Evolutionary conservation across 2,329 filamentous ascomycete species (phyloP).

Genomic region (Cordyceps cateniannulata): DNA sequence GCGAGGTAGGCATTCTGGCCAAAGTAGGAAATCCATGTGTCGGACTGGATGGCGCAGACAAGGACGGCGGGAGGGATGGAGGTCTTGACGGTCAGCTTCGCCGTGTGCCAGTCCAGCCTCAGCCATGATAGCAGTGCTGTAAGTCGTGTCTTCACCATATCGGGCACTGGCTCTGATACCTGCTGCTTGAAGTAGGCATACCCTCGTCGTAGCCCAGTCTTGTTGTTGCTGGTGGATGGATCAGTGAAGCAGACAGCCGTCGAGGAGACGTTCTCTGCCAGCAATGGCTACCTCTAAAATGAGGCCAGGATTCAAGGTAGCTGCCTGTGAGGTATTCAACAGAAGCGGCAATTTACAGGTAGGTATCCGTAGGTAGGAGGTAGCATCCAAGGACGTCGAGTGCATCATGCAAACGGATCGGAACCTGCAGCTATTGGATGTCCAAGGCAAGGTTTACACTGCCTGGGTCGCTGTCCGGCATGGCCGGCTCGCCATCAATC

Average conservation of each 20-base stretch:
- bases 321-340: too few relatives aligned
- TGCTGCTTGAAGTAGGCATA: neutral
- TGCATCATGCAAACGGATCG: too few relatives aligned
- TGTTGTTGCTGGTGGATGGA: neutral
- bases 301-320: too few relatives aligned
- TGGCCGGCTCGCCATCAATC: neutral
- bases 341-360: too few relatives aligned
- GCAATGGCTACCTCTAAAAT: neutral
- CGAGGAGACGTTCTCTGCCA: neutral
- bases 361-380: too few relatives aligned
- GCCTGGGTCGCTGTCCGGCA: neutral
- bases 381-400: too few relatives aligned
- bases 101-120: conserved; percentile 3
- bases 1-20: conserved; percentile 9
- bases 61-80: conserved; percentile 9
- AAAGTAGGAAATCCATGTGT: conserved; percentile 9
- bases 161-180: neutral
- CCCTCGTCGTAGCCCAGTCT: neutral
- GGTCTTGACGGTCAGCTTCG: conserved; percentile 1
- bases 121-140: neutral
- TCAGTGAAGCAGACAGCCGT: neutral
- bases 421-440: neutral
- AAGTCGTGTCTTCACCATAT: conserved; percentile 12
- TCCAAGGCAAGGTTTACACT: neutral
- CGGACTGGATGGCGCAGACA: conserved; percentile 9